phyloP scores from a whole-genome alignment of 352 stramenopile genomes.

The Pythium coloratum region DNA sequence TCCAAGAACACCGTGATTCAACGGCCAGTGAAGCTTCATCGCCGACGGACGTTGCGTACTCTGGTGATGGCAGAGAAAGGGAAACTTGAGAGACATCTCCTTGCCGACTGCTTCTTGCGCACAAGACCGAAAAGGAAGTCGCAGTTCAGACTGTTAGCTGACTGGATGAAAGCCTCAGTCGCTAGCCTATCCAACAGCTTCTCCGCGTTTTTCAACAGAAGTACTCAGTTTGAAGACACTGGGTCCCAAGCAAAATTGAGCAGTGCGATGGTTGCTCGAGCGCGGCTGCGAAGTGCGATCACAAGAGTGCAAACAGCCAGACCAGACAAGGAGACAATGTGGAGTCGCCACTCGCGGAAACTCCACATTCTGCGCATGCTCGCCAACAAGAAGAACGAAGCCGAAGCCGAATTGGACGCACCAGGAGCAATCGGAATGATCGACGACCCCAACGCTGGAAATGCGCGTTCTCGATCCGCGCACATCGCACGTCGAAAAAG shows the following conservation, averaged over 20 bases:
- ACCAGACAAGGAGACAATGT: slow-evolving; percentile 13
- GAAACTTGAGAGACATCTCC: slow-evolving; percentile 8
- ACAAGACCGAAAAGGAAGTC: background rate
- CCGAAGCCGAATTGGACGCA: slow-evolving; percentile 1
- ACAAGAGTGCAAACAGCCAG: background rate
- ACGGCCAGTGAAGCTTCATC: slow-evolving; percentile 37
- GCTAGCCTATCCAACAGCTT: slow-evolving; percentile 67
- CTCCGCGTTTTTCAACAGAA: slow-evolving; percentile 53
- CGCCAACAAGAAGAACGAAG: slow-evolving; percentile 7
- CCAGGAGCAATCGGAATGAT: background rate
- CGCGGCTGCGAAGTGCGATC: background rate
- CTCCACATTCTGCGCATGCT: slow-evolving; percentile 16
- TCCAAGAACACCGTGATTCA: slow-evolving; percentile 26
- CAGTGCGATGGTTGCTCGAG: background rate
- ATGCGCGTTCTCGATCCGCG: background rate
- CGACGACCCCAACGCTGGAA: background rate
- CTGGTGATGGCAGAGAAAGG: slow-evolving; percentile 18
- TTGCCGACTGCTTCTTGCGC: background rate
- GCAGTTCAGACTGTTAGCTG: background rate
- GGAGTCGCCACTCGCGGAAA: slow-evolving; percentile 13
- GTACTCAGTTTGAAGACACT: background rate
- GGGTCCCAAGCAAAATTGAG: background rate
- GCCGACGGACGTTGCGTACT: background rate
- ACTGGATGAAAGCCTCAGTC: slow-evolving; percentile 23
- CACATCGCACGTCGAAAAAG: slow-evolving; percentile 3